Base-by-base conservation (phyloP, 257 asterid species). In the Solanum sitiens region DNA sequence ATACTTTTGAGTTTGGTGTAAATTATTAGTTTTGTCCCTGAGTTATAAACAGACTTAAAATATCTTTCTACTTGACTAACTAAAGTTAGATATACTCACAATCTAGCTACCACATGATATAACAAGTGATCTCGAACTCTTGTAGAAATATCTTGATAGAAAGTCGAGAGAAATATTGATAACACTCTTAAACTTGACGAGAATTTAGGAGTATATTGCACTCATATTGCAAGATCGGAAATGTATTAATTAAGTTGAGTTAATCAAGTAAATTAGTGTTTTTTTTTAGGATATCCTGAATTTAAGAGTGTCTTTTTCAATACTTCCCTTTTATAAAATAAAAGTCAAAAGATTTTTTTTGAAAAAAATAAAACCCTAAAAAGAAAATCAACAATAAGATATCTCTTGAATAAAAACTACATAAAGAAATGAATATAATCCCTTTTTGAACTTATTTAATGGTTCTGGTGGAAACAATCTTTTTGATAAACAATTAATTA, bases 1-100 rank as follows among this genome's bases (percentile, higher is more conserved):
- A 13, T 14, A 14, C 0, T 47, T 47, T 4, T 0, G 1, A 47
- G 14, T 0, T 47, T 4, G 7, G 1, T 14, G 8, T 1, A 47
- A 47, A 14, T 53, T 53, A 53, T 53, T 53, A 53, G 1, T 53
- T 53, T 16, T 0, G 2, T 53, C 23, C 2, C 9, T 9, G 3
- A 53, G 16, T 16, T 8, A 53, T 7, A 6, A 3, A 53, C 0
- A 53, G 0, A 16, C 4, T 53, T 53, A 53, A 53, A 53, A 53
- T 0, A 53, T 3, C 9, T 16, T 0, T 18, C 9, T 53, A 53
- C 9, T 53, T 53, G 63, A 53, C 20, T 53, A 53, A 6, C 23
- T 16, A 53, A 53, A 53, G 23, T 53, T 53, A 53, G 9, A 53
- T 2, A 53, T 3, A 16, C 4, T 1, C 4, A 0, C 4, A 1